phyloP scores from a whole-genome alignment of 208 protist species.

The Leishmania mexicana region DNA sequence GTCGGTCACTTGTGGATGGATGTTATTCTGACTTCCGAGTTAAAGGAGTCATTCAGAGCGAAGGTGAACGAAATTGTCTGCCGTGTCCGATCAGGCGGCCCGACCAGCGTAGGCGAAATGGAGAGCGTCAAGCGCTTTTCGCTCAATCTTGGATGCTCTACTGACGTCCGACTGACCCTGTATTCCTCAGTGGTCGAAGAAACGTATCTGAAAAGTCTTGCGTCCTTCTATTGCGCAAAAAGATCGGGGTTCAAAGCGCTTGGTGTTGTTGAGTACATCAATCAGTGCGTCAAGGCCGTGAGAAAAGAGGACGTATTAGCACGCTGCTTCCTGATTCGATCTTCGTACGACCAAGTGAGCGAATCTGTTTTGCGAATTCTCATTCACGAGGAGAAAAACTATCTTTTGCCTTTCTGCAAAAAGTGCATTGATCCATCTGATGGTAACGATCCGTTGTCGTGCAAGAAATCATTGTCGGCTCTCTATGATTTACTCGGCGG shows the following conservation, averaged over 20 bases:
- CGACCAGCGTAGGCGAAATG: conserved; percentile 40
- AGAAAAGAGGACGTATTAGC: conserved; percentile 49
- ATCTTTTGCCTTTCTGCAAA: conserved; percentile 32
- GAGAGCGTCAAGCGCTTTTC: conserved; percentile 69
- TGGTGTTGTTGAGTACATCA: conserved; percentile 50
- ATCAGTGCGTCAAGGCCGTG: conserved; percentile 37
- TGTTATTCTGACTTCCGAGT: conserved; percentile 22
- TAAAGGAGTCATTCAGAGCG: conserved; percentile 37
- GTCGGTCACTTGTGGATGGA: conserved; percentile 67
- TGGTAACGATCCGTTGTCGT: conserved; percentile 15
- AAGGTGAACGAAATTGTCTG: conserved; percentile 50
- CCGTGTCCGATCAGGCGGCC: conserved; percentile 35
- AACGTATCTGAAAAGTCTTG: conserved; percentile 52
- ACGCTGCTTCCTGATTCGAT: conserved; percentile 55
- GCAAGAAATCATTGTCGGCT: conserved; percentile 18
- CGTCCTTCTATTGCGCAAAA: conserved; percentile 38
- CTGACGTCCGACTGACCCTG: conserved; percentile 47
- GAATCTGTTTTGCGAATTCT: conserved; percentile 46
- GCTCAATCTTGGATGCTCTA: conserved; percentile 58
- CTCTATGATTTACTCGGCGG: conserved; percentile 41
- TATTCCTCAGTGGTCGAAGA: conserved; percentile 70
- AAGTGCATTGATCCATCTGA: conserved; percentile 40
- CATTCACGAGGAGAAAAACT: conserved; percentile 52
- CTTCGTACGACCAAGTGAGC: conserved; percentile 54
- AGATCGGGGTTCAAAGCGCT: conserved; percentile 39